phyloP scores from a whole-genome alignment of 768 basidiomycete genomes.

The Rhizopogon roseolus region DNA sequence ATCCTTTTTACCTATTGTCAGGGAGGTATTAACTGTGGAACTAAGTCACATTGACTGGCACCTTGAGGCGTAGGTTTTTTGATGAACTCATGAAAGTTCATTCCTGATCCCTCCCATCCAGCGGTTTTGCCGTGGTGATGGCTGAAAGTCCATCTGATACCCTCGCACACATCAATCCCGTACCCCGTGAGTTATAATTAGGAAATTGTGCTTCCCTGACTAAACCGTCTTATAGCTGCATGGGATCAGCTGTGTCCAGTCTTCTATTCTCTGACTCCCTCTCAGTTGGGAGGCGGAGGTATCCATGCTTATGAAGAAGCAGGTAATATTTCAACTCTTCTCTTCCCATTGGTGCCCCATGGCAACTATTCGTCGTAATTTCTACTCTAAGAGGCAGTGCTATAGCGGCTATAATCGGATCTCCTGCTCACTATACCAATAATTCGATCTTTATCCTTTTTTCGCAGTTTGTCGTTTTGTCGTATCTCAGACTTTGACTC shows the following conservation, averaged over 20 bases:
- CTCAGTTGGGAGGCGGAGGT: constrained; percentile 16
- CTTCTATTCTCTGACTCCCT: constrained; percentile 11
- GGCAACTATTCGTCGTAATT: no score
- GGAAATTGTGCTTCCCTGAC: neutral
- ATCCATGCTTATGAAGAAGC: constrained; percentile 14
- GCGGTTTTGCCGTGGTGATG: constrained; percentile 27
- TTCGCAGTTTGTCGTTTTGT: no score
- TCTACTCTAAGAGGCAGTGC: neutral
- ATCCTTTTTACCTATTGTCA: neutral
- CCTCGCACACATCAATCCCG: neutral
- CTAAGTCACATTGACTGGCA: constrained; percentile 16
- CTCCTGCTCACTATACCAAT: no score
- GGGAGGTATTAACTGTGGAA: neutral
- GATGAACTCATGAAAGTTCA: neutral
- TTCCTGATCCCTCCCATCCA: neutral
- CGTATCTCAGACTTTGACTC: no score
- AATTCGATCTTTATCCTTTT: no score
- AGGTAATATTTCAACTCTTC: constrained; percentile 10
- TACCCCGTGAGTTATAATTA: neutral
- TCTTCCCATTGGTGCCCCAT: constrained; percentile 7
- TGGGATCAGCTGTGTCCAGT: constrained; percentile 22
- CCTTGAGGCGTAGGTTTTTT: constrained; percentile 9
- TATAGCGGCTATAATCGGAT: no score
- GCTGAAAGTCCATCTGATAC: constrained; percentile 18
- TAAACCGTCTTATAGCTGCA: constrained; percentile 7